Percentiles rank a stretch among this genome's conserved stretches.
phyloP scores from a whole-genome alignment of 2,329 filamentous ascomycete species.

The Thielaviopsis punctulata region DNA sequence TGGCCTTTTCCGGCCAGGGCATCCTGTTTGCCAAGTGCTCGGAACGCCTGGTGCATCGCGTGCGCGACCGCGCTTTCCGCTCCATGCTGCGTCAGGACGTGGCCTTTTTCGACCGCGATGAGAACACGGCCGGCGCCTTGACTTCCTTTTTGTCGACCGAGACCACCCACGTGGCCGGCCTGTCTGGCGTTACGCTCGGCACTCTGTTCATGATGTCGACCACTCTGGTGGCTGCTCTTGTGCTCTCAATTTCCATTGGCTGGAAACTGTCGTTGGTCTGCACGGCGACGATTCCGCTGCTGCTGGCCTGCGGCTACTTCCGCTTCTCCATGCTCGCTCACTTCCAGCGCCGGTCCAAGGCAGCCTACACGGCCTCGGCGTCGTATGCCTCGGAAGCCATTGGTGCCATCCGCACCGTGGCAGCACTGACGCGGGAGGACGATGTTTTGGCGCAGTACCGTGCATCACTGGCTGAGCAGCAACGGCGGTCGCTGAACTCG shows the following conservation, averaged over 20 bases:
- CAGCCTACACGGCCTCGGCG: slow-evolving; percentile 63
- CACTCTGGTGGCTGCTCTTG: slow-evolving; percentile 59
- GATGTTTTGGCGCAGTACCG: slow-evolving; percentile 65
- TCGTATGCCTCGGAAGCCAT: slow-evolving; percentile 87
- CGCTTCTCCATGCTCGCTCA: slow-evolving; percentile 69
- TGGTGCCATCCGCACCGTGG: slow-evolving; percentile 83
- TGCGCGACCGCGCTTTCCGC: slow-evolving; percentile 68
- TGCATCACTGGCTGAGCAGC: slow-evolving; percentile 46
- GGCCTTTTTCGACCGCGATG: slow-evolving; percentile 73
- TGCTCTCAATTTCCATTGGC: slow-evolving; percentile 54
- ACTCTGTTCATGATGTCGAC: slow-evolving; percentile 68
- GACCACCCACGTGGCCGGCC: slow-evolving; percentile 72
- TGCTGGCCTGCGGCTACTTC: slow-evolving; percentile 70
- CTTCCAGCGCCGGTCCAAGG: slow-evolving; percentile 65
- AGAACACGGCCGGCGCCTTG: slow-evolving; percentile 76
- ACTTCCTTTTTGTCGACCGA: slow-evolving; percentile 81
- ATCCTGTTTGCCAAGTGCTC: slow-evolving; percentile 68
- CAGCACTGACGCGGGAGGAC: slow-evolving; percentile 69
- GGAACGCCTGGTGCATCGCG: slow-evolving; percentile 69
- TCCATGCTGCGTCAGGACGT: slow-evolving; percentile 86
- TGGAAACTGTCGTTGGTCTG: slow-evolving; percentile 84
- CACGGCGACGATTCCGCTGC: slow-evolving; percentile 57
- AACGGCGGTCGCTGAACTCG: slow-evolving; percentile 49
- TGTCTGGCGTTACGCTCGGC: slow-evolving; percentile 74
- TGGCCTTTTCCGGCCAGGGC: slow-evolving; percentile 53